A percentile compares a stretch with the other conserved stretches of the same genome.
phyloP scores from a whole-genome alignment of 1,284 basidiomycete genomes.

The Sporisorium exsertum region DNA sequence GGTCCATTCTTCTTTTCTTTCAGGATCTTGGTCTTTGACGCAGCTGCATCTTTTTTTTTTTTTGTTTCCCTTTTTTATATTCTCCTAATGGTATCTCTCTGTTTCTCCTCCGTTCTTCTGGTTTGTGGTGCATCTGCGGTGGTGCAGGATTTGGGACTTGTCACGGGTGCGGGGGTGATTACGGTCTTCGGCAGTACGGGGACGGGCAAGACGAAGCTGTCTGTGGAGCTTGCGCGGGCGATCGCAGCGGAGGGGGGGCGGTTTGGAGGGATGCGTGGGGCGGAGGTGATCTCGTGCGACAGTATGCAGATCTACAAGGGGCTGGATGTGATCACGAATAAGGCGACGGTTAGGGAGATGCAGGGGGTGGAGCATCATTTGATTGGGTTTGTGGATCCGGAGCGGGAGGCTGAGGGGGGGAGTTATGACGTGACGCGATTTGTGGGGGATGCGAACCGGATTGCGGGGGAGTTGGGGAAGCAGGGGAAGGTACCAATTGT shows the following conservation, averaged over 20 bases:
- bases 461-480: slow-evolving; percentile 7
- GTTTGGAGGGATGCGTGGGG: slow-evolving; percentile 25
- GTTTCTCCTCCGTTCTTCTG: not conserved
- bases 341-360: slow-evolving; percentile 82
- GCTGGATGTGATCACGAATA: slow-evolving; percentile 94
- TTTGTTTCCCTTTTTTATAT: not conserved
- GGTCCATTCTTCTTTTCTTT: slow-evolving; percentile 5
- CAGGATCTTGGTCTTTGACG: slow-evolving; percentile 48
- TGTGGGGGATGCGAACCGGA: slow-evolving; percentile 63
- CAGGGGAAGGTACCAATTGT: slow-evolving; percentile 79
- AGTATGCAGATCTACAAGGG: slow-evolving; percentile 98
- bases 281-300: slow-evolving; percentile 88
- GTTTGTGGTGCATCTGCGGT: not conserved
- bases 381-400: slow-evolving; percentile 86
- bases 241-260: slow-evolving; percentile 12
- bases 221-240: slow-evolving; percentile 83
- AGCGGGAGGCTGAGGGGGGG: slow-evolving; percentile 74
- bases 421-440: slow-evolving; percentile 75
- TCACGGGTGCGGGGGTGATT: slow-evolving; percentile 69
- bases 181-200: slow-evolving; percentile 94
- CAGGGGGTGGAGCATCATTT: slow-evolving; percentile 87
- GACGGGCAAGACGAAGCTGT: slow-evolving; percentile 94
- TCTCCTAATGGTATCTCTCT: slow-evolving; percentile 2
- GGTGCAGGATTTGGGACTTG: slow-evolving; percentile 14
- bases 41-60: not conserved